Evolutionary conservation across 306 rosid genomes (phyloP).

Genomic region (Arachis stenosperma): DNA sequence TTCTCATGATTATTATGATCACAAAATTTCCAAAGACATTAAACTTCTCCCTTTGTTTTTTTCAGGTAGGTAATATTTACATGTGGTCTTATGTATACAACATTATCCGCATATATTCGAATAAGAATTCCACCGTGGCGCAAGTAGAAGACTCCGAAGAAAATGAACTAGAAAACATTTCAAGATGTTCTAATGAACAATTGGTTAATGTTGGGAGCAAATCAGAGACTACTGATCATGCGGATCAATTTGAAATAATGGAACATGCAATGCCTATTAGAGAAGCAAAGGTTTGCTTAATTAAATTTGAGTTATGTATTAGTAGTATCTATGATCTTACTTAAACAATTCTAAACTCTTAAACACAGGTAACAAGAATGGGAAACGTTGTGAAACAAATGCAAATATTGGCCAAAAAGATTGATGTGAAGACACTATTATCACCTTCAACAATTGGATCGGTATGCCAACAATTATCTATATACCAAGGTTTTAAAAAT

Average conservation of each 20-base stretch:
- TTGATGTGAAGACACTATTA: conserved; percentile 37
- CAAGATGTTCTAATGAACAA: conserved; percentile 19
- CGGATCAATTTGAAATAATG: conserved; percentile 30
- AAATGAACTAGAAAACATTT: conserved; percentile 27
- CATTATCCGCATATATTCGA: conserved; percentile 23
- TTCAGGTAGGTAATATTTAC: conserved; percentile 25
- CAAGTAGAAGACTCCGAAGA: conserved; percentile 8
- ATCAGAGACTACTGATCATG: conserved; percentile 21
- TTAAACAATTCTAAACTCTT: conserved; percentile 7
- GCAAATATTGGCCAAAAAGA: conserved; percentile 18
- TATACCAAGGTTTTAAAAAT: too few relatives aligned
- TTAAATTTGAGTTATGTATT: too few relatives aligned
- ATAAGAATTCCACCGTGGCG: neutral
- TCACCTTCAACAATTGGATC: conserved; percentile 44
- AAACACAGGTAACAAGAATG: conserved; percentile 35
- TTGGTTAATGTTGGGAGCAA: neutral
- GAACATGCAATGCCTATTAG: conserved; percentile 4
- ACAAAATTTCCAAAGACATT: too few relatives aligned
- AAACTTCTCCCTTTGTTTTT: neutral
- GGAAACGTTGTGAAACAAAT: conserved; percentile 20
- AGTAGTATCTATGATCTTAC: neutral
- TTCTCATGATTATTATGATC: too few relatives aligned
- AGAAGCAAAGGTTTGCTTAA: conserved; percentile 41
- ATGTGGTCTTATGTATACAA: conserved; percentile 36
- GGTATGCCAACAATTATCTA: conserved; percentile 31